phyloP scores from a whole-genome alignment of 768 basidiomycete species.

The Saitozyma sp. region DNA sequence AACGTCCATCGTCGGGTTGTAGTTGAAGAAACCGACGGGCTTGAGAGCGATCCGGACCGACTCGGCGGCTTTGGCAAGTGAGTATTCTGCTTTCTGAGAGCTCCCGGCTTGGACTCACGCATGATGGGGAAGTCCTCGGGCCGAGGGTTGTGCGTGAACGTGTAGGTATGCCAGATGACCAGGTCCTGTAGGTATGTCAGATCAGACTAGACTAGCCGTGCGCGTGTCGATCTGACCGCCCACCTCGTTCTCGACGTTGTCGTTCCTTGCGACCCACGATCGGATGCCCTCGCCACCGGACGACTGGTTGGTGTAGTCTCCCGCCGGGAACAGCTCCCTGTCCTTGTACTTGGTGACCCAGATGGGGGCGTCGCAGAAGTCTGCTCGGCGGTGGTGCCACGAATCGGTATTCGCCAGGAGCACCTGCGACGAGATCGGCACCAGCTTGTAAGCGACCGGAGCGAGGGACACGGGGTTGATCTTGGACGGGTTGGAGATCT shows the following conservation, averaged over 20 bases:
- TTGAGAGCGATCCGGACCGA: slow-evolving; percentile 17
- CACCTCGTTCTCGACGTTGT: slow-evolving; percentile 10
- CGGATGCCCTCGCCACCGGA: slow-evolving; percentile 24
- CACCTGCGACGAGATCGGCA: slow-evolving; percentile 19
- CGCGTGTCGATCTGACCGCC: no score
- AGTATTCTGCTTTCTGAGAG: background rate
- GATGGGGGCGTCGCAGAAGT: slow-evolving; percentile 25
- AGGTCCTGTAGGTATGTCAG: background rate
- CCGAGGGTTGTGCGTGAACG: slow-evolving; percentile 28
- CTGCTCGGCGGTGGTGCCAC: slow-evolving; percentile 15
- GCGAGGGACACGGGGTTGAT: slow-evolving; percentile 14
- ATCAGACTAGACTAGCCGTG: no score
- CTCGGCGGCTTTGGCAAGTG: slow-evolving; percentile 1
- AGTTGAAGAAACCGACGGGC: slow-evolving; percentile 21
- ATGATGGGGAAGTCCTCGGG: slow-evolving; percentile 28
- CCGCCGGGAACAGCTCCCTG: slow-evolving; percentile 25
- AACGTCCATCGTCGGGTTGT: slow-evolving; percentile 22
- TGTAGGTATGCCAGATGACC: slow-evolving; percentile 32
- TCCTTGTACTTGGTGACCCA: slow-evolving; percentile 13
- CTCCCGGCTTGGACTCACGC: slow-evolving; percentile 4
- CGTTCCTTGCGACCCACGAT: slow-evolving; percentile 28
- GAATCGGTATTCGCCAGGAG: slow-evolving; percentile 16
- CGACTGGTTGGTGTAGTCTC: slow-evolving; percentile 28
- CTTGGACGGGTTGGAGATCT: slow-evolving; percentile 27
- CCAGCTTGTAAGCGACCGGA: slow-evolving; percentile 34